These are phyloP conservation scores for Macrotyloma uniflorum DNA, from an alignment of 306 rosid genomes.

Conservation along the genomic window DNA sequence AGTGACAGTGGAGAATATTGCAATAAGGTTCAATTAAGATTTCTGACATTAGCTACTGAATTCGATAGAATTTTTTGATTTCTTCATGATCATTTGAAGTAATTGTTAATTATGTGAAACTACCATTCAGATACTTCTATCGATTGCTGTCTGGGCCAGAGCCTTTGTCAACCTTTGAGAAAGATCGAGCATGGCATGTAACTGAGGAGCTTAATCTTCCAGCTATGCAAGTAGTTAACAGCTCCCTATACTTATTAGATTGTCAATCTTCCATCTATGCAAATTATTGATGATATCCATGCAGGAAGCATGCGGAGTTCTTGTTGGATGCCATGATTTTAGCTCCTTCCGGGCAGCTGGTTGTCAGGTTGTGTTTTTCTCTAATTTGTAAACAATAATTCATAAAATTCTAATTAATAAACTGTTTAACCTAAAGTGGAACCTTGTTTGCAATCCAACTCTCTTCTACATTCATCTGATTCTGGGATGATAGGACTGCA, in stretches of 20 bases:
- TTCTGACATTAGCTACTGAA: background rate
- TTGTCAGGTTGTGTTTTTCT: conserved; percentile 75
- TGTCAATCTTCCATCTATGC: conserved; percentile 13
- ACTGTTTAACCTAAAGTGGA: conserved; percentile 16
- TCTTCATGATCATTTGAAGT: conserved; percentile 11
- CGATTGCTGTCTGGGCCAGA: conserved; percentile 86
- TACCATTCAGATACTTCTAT: conserved; percentile 71
- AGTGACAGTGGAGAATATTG: background rate
- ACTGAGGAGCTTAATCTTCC: conserved; percentile 69
- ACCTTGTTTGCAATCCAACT: conserved; percentile 3
- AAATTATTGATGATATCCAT: conserved; percentile 26
- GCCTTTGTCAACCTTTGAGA: conserved; percentile 79
- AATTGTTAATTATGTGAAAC: conserved; percentile 22
- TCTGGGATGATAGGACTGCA: conserved; percentile 13
- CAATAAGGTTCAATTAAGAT: too few species aligned
- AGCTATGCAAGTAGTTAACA: conserved; percentile 83
- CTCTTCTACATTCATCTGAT: background rate
- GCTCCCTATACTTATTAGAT: conserved; percentile 25
- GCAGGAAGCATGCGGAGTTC: conserved; percentile 91
- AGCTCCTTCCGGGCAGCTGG: conserved; percentile 96
- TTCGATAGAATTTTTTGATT: background rate
- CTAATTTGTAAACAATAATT: conserved; percentile 14
- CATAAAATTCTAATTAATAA: conserved; percentile 10
- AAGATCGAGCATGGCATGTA: conserved; percentile 89
- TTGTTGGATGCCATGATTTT: conserved; percentile 90